Percentiles rank a stretch among this genome's conserved stretches.
phyloP scores from a whole-genome alignment of 2,329 filamentous ascomycete species.

The Beauveria australis region DNA sequence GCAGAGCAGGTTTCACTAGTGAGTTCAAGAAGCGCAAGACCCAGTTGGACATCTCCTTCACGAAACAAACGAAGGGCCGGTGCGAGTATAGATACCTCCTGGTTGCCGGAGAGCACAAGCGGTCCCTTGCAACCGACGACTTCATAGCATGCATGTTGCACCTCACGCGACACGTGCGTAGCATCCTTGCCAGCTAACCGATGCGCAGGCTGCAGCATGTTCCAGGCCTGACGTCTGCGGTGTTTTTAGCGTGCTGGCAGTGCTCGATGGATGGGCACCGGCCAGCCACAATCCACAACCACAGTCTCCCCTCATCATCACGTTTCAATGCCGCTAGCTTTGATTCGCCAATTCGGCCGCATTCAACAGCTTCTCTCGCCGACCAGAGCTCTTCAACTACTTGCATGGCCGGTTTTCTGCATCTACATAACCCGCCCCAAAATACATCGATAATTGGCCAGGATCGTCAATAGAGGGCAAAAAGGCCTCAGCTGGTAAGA shows the following conservation, averaged over 20 bases:
- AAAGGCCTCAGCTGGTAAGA: background rate
- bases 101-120: too few relatives aligned
- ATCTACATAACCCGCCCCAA: background rate
- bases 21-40: too few relatives aligned
- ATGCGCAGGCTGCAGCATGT: too few relatives aligned
- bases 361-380: background rate
- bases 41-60: too few relatives aligned
- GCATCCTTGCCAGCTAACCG: too few relatives aligned
- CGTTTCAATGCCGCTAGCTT: conserved; percentile 15
- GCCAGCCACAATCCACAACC: background rate
- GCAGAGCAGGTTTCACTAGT: too few relatives aligned
- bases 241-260: background rate
- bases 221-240: background rate
- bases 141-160: too few relatives aligned
- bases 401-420: background rate
- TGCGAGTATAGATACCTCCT: too few relatives aligned
- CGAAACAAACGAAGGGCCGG: too few relatives aligned
- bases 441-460: background rate
- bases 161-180: too few relatives aligned
- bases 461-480: background rate
- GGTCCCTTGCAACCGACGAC: too few relatives aligned
- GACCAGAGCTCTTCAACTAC: background rate
- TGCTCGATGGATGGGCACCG: too few relatives aligned
- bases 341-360: conserved; percentile 19
- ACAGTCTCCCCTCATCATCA: conserved; percentile 12